Percentiles rank a stretch among this genome's conserved stretches.
Evolutionary conservation across 148 eudicot genomes (phyloP).

Genomic region (Amaranthus cruentus): DNA sequence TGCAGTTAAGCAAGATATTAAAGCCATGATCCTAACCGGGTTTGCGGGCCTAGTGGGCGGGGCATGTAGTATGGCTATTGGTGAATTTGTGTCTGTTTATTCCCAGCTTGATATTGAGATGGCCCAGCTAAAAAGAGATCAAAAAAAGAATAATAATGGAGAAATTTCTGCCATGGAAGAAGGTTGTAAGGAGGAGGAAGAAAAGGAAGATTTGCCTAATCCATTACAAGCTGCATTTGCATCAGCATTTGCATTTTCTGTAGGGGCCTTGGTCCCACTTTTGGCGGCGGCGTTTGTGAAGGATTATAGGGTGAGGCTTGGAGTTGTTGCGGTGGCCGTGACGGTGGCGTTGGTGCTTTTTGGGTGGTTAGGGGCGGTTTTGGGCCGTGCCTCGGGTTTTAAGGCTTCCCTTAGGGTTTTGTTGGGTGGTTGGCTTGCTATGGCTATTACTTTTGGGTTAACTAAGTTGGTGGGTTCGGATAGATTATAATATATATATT

Average conservation of each 20-base stretch:
- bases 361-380: constrained; percentile 37
- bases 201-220: constrained; percentile 30
- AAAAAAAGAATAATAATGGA: not conserved
- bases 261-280: constrained; percentile 38
- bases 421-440: constrained; percentile 49
- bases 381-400: constrained; percentile 30
- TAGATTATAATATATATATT: not conserved
- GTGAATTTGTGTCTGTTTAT: constrained; percentile 44
- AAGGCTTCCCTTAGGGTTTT: constrained; percentile 35
- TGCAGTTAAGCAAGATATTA: constrained; percentile 36
- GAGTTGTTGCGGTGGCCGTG: constrained; percentile 31
- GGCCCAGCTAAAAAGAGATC: constrained; percentile 32
- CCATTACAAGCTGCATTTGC: constrained; percentile 37
- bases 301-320: constrained; percentile 35
- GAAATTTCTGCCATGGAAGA: not conserved
- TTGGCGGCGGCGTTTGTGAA: constrained; percentile 33
- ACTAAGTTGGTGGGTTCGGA: constrained; percentile 31
- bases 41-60: constrained; percentile 41
- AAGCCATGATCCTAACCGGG: constrained; percentile 40
- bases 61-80: constrained; percentile 43
- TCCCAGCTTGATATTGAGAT: constrained; percentile 37
- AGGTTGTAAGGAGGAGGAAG: not conserved
- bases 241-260: constrained; percentile 33
- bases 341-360: constrained; percentile 32
- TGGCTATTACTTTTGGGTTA: constrained; percentile 30